Evolutionary conservation across 2,329 filamentous ascomycete genomes (phyloP).

Genomic region (Pestalotiopsis sp.): DNA sequence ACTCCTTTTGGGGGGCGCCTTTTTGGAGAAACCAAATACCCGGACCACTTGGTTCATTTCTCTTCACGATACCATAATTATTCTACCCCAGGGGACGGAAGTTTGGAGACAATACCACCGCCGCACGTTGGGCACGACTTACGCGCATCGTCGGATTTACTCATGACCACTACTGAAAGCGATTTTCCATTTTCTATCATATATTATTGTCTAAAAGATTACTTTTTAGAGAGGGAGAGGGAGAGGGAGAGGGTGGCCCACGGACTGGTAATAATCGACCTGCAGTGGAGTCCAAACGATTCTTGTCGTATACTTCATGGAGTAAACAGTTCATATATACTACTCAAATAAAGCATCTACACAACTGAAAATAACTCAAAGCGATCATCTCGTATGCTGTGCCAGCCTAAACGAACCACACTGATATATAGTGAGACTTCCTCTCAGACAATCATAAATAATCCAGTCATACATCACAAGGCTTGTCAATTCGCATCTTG

Average conservation of each 20-base stretch:
- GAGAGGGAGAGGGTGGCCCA: neutral
- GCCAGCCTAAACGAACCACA: neutral
- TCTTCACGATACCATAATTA: constrained; percentile 12
- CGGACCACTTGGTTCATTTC: constrained; percentile 12
- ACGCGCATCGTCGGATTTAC: neutral
- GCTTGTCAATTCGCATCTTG: too few relatives aligned
- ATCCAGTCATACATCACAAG: too few relatives aligned
- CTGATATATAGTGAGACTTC: too few relatives aligned
- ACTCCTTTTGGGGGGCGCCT: neutral
- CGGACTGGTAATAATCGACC: neutral
- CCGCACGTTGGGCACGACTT: constrained; percentile 11
- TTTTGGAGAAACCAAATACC: neutral
- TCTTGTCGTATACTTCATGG: constrained; percentile 5
- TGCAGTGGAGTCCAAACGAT: neutral
- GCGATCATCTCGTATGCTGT: neutral
- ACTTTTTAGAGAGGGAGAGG: neutral
- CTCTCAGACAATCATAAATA: too few relatives aligned
- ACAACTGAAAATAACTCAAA: neutral
- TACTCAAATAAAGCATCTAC: neutral
- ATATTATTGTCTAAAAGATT: constrained; percentile 2
- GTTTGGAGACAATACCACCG: constrained; percentile 9
- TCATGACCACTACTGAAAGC: constrained; percentile 2
- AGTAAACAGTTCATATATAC: neutral
- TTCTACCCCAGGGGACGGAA: constrained; percentile 1
- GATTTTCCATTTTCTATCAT: neutral